Percentiles rank a stretch among this genome's conserved stretches.
Evolutionary conservation across 768 basidiomycete species (phyloP).

Genomic region (Boletus tomentosulus): DNA sequence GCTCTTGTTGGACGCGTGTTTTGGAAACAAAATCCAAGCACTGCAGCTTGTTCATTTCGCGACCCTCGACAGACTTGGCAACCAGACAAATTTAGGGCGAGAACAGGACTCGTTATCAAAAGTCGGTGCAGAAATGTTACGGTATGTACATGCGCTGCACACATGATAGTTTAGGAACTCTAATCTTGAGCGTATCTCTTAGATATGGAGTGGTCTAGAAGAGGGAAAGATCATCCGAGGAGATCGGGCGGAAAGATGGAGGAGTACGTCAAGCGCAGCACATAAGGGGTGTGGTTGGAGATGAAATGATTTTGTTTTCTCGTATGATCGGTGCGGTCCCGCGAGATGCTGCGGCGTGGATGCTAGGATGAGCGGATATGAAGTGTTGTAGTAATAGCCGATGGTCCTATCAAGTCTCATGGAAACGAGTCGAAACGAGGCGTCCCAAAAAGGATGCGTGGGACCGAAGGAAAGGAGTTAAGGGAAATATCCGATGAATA

Average conservation of each 20-base stretch:
- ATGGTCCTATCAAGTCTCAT: background rate
- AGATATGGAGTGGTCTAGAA: constrained; percentile 11
- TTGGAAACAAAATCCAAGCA: background rate
- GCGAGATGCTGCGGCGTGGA: constrained; percentile 10
- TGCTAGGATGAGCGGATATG: constrained; percentile 7
- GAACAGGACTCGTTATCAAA: background rate
- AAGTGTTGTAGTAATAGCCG: background rate
- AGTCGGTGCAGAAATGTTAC: background rate
- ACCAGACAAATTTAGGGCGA: background rate
- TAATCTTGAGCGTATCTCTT: constrained; percentile 16
- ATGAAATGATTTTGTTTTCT: background rate
- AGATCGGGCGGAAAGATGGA: constrained; percentile 13
- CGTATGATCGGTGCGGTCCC: constrained; percentile 19
- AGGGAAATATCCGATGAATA: constrained; percentile 9
- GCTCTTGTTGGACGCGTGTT: background rate
- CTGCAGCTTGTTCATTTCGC: background rate
- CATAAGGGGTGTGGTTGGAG: background rate
- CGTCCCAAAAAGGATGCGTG: constrained; percentile 8
- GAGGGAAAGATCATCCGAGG: constrained; percentile 19
- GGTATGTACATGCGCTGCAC: constrained; percentile 9
- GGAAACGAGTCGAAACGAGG: background rate
- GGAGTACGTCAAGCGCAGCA: constrained; percentile 17
- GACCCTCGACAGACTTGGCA: background rate
- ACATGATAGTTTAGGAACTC: constrained; percentile 10
- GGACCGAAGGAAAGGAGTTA: constrained; percentile 16